These are phyloP conservation scores for Phytophthora cactorum DNA, from an alignment of 352 stramenopile genomes.

Conservation along the genomic window DNA sequence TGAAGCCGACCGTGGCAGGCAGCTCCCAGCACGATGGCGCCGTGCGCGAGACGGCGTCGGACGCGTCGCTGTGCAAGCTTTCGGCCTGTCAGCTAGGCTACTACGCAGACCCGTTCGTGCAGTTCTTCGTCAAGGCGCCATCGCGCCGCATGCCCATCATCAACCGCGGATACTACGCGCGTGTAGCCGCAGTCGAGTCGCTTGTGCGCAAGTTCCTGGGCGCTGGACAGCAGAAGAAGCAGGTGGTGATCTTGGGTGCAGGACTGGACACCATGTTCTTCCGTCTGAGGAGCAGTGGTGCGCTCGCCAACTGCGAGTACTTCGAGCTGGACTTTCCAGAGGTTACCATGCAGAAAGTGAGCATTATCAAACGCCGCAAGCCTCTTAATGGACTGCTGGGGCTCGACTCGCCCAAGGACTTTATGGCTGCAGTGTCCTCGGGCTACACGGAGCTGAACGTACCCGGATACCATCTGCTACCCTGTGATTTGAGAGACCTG, in stretches of 20 bases:
- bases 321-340: slow-evolving; percentile 88
- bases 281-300: slow-evolving; percentile 52
- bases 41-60: slow-evolving; percentile 82
- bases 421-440: slow-evolving; percentile 59
- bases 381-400: slow-evolving; percentile 55
- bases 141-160: slow-evolving; percentile 90
- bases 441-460: slow-evolving; percentile 72
- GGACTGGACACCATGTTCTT: slow-evolving; percentile 90
- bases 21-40: slow-evolving; percentile 62
- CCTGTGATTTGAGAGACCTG: slow-evolving; percentile 79
- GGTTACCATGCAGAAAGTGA: slow-evolving; percentile 83
- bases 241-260: slow-evolving; percentile 85
- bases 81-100: slow-evolving; percentile 82
- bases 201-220: slow-evolving; percentile 75
- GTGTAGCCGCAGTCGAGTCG: slow-evolving; percentile 72
- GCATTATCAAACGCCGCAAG: slow-evolving; percentile 75
- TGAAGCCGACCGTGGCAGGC: slow-evolving; percentile 9
- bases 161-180: slow-evolving; percentile 90
- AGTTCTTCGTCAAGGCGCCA: slow-evolving; percentile 83
- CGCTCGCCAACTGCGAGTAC: slow-evolving; percentile 67
- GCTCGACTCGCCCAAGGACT: slow-evolving; percentile 42
- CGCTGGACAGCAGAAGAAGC: slow-evolving; percentile 36
- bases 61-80: slow-evolving; percentile 88
- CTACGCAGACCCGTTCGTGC: slow-evolving; percentile 78
- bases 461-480: slow-evolving; percentile 77